These are phyloP conservation scores for Neovahlkampfia damariscottae DNA, from an alignment of 78 protist species.

Conservation along the genomic window DNA sequence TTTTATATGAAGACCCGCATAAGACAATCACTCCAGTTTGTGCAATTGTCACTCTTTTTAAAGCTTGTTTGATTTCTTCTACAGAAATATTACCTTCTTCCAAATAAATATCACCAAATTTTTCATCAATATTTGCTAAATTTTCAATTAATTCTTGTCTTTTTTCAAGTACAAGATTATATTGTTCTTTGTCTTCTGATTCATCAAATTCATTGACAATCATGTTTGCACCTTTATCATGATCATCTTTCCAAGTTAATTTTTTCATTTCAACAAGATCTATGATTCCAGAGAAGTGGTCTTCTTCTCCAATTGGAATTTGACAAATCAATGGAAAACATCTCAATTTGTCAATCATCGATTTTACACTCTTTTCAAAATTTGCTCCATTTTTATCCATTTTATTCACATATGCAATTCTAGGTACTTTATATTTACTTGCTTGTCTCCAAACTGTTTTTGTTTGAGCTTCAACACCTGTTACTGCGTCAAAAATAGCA, in stretches of 20 bases:
- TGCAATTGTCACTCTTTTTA: conserved; percentile 5
- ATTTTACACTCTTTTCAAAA: conserved; percentile 19
- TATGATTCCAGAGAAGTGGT: background rate
- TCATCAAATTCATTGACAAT: background rate
- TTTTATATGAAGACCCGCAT: conserved; percentile 50
- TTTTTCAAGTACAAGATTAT: background rate
- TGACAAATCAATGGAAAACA: conserved; percentile 42
- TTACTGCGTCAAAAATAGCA: conserved; percentile 71
- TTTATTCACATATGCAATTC: conserved; percentile 79
- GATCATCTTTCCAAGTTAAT: background rate
- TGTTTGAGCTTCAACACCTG: conserved; percentile 83
- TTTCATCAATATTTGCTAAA: conserved; percentile 37
- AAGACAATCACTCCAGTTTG: conserved; percentile 31
- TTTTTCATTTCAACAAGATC: background rate
- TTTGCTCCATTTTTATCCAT: conserved; percentile 80
- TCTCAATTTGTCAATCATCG: background rate
- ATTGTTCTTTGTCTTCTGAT: background rate
- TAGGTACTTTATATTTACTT: conserved; percentile 45
- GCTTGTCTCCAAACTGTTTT: conserved; percentile 67
- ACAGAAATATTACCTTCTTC: background rate
- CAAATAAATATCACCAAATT: conserved; percentile 4
- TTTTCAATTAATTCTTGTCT: conserved; percentile 13
- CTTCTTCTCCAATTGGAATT: conserved; percentile 29
- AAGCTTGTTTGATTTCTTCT: background rate
- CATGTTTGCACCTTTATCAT: background rate